These are phyloP conservation scores for Leptosphaerulina australis DNA, from an alignment of 2,329 filamentous ascomycete species.

Conservation along the genomic window DNA sequence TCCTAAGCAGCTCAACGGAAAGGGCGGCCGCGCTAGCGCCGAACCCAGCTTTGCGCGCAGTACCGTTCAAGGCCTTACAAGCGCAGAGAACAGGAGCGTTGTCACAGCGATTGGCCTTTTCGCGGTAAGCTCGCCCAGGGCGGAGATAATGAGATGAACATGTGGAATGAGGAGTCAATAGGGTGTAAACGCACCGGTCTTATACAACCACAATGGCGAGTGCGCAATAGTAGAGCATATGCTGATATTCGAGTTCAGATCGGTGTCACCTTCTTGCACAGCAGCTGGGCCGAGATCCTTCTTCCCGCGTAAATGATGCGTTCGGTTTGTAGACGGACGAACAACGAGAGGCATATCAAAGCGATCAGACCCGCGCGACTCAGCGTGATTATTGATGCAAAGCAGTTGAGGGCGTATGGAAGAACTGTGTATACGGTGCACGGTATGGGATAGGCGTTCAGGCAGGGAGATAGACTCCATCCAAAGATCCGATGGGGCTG, in stretches of 20 bases:
- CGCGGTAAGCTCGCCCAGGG: conserved; percentile 51
- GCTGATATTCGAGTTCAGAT: conserved; percentile 46
- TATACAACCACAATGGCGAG: background rate
- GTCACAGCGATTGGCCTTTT: conserved; percentile 58
- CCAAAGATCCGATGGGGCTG: conserved; percentile 9
- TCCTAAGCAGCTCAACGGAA: conserved; percentile 38
- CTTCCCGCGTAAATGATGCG: conserved; percentile 53
- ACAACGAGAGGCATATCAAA: background rate
- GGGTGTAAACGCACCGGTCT: background rate
- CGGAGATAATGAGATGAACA: conserved; percentile 11
- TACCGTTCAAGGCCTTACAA: conserved; percentile 51
- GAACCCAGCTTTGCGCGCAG: conserved; percentile 51
- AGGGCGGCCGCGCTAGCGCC: conserved; percentile 35
- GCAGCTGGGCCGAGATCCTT: conserved; percentile 60
- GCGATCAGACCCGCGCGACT: background rate
- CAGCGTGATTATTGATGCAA: background rate
- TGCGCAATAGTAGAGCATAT: conserved; percentile 6
- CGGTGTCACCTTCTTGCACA: conserved; percentile 59
- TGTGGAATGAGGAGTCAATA: conserved; percentile 10
- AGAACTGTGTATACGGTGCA: conserved; percentile 1
- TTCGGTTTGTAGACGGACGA: background rate
- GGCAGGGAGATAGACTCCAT: conserved; percentile 10
- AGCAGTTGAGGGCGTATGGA: background rate
- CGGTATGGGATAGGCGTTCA: conserved; percentile 27
- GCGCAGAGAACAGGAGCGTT: conserved; percentile 57